Evolutionary conservation across 1,284 basidiomycete genomes (phyloP).

Genomic region (Cryptococcus sp.): DNA sequence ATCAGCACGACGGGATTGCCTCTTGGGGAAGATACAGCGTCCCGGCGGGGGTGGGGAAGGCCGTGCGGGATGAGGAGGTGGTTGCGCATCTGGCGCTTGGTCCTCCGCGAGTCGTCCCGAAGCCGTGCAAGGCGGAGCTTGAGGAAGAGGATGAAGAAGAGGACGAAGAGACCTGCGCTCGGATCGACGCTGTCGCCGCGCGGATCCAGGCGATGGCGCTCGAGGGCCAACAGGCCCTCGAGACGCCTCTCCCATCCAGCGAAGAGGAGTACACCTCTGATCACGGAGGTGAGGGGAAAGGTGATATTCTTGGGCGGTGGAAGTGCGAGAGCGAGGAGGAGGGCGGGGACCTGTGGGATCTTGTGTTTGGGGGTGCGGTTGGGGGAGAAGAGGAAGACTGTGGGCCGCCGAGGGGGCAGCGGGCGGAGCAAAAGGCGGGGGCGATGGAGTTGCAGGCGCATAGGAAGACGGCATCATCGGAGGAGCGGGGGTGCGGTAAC

Average conservation of each 20-base stretch:
- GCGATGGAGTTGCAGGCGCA: background rate
- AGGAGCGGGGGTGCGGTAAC: background rate
- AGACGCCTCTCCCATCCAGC: background rate
- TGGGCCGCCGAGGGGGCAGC: too few relatives aligned
- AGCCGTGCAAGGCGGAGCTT: background rate
- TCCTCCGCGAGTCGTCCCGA: background rate
- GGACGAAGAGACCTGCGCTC: slow-evolving; percentile 6
- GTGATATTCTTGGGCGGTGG: background rate
- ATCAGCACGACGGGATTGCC: background rate
- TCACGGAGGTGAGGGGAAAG: background rate
- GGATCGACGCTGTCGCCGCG: slow-evolving; percentile 13
- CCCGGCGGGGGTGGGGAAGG: background rate
- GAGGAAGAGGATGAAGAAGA: slow-evolving; percentile 5
- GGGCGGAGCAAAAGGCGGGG: background rate
- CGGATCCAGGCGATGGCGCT: slow-evolving; percentile 9
- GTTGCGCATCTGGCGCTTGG: background rate
- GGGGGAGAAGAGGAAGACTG: background rate
- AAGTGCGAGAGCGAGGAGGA: background rate
- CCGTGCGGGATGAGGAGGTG: background rate
- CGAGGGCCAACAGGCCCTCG: slow-evolving; percentile 15
- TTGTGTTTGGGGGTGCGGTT: background rate
- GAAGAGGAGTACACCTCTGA: background rate
- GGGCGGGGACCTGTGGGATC: background rate
- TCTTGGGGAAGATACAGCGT: background rate
- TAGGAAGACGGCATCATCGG: background rate